Percentiles rank a stretch among this genome's conserved stretches.
phyloP scores from a whole-genome alignment of 495 filamentous ascomycete species.

The Xylaria bambusicola region DNA sequence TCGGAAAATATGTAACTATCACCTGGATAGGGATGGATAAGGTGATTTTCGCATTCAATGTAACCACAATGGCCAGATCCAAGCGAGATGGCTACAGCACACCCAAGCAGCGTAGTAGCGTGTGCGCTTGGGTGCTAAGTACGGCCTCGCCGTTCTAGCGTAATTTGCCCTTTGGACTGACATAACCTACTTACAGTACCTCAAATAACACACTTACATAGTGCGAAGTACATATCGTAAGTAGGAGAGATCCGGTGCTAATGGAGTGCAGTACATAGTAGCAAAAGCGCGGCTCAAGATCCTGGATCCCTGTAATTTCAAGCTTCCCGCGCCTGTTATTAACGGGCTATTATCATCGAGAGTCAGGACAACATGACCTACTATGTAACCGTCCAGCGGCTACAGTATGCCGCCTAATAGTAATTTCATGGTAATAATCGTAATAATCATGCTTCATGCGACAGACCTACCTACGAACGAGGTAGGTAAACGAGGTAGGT shows the following conservation, averaged over 20 bases:
- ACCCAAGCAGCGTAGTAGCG: no score
- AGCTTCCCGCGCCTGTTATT: not conserved
- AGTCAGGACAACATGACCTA: not conserved
- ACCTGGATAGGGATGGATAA: not conserved
- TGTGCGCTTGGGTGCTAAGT: no score
- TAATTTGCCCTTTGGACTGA: no score
- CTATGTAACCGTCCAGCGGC: not conserved
- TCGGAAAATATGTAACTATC: not conserved
- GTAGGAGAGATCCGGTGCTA: no score
- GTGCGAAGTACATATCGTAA: no score
- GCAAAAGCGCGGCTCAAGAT: not conserved
- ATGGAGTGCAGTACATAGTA: not conserved
- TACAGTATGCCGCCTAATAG: not conserved
- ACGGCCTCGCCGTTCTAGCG: not conserved
- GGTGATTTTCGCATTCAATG: not conserved
- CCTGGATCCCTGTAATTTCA: conserved; percentile 4
- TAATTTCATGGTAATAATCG: not conserved
- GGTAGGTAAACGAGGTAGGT: no score
- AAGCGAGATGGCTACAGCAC: not conserved
- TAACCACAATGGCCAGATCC: not conserved
- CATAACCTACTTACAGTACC: no score
- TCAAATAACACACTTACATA: no score
- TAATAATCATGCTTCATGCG: conserved; percentile 1
- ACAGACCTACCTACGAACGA: not conserved
- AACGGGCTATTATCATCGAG: not conserved